A percentile compares a stretch with the other conserved stretches of the same genome.
Evolutionary conservation across 495 filamentous ascomycete species (phyloP).

Genomic region (Aspergillus avenaceus): DNA sequence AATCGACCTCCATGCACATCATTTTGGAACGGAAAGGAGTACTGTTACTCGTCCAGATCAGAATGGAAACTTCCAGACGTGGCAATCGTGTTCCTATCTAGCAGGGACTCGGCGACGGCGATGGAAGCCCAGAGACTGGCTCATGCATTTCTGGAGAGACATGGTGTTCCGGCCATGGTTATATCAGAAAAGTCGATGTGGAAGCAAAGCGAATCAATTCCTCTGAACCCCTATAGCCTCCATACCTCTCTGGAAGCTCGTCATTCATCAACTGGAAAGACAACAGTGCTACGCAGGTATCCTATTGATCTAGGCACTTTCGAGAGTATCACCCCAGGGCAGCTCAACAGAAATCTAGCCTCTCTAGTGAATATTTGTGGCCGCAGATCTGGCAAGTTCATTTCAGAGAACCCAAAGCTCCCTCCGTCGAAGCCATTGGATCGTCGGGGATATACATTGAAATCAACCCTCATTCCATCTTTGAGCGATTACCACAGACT

Average conservation of each 20-base stretch:
- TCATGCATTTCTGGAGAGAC: slow-evolving; percentile 60
- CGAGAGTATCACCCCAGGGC: slow-evolving; percentile 63
- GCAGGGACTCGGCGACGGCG: slow-evolving; percentile 43
- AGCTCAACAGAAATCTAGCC: slow-evolving; percentile 72
- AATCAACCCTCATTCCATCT: slow-evolving; percentile 24
- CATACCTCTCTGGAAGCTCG: slow-evolving; percentile 69
- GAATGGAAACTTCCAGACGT: slow-evolving; percentile 69
- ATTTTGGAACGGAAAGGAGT: slow-evolving; percentile 43
- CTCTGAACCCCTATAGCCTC: slow-evolving; percentile 51
- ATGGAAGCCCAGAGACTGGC: slow-evolving; percentile 51
- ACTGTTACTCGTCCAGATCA: slow-evolving; percentile 37
- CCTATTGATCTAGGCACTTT: slow-evolving; percentile 74
- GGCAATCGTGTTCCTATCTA: slow-evolving; percentile 63
- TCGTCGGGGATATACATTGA: slow-evolving; percentile 26
- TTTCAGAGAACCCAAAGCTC: slow-evolving; percentile 10
- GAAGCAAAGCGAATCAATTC: slow-evolving; percentile 38
- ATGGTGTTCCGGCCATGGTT: slow-evolving; percentile 61
- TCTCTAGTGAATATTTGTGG: slow-evolving; percentile 54
- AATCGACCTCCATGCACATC: slow-evolving; percentile 46
- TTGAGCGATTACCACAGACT: slow-evolving; percentile 31
- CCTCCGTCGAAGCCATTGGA: slow-evolving; percentile 14
- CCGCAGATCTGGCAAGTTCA: slow-evolving; percentile 24
- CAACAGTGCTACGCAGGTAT: slow-evolving; percentile 51
- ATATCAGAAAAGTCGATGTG: slow-evolving; percentile 60
- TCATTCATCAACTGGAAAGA: slow-evolving; percentile 44